Evolutionary conservation across 176 grass and related monocot genomes (phyloP).

Genomic region (Alopecurus myosuroides): DNA sequence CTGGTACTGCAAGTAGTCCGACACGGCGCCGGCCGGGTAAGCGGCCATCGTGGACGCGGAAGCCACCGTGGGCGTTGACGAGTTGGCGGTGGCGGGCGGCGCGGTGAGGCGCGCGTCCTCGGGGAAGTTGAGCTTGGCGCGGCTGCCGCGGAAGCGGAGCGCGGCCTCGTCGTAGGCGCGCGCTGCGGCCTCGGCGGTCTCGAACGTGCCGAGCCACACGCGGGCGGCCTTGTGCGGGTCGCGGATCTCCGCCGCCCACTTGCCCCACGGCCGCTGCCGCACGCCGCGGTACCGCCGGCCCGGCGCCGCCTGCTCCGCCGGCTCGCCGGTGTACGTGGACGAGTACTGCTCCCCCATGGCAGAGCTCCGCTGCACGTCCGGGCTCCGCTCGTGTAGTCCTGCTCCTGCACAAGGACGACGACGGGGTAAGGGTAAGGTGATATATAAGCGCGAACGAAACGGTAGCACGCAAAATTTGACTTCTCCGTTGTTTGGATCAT

Average conservation of each 20-base stretch:
- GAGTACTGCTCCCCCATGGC: slow-evolving; percentile 51
- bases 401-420: not conserved
- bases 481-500: not conserved
- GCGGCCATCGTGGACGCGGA: not conserved
- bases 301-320: not conserved
- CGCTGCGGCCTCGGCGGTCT: slow-evolving; percentile 89
- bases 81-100: not conserved
- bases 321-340: slow-evolving; percentile 13
- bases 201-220: slow-evolving; percentile 96
- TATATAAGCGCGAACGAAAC: not conserved
- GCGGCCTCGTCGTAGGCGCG: slow-evolving; percentile 91
- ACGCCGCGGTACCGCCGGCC: slow-evolving; percentile 72
- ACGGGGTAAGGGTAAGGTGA: not conserved
- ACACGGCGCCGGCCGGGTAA: not conserved
- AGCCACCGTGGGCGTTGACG: not conserved
- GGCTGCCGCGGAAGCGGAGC: slow-evolving; percentile 82
- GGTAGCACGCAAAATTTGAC: not conserved
- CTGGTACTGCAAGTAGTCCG: slow-evolving; percentile 46
- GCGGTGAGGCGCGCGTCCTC: slow-evolving; percentile 68
- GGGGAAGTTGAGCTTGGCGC: slow-evolving; percentile 98
- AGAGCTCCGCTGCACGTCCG: too few relatives aligned
- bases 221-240: slow-evolving; percentile 88
- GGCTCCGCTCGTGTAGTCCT: slow-evolving; percentile 2
- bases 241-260: slow-evolving; percentile 98
- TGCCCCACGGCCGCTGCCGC: slow-evolving; percentile 94